phyloP scores from a whole-genome alignment of 495 filamentous ascomycete species.

The Hypoxylon cercidicola region DNA sequence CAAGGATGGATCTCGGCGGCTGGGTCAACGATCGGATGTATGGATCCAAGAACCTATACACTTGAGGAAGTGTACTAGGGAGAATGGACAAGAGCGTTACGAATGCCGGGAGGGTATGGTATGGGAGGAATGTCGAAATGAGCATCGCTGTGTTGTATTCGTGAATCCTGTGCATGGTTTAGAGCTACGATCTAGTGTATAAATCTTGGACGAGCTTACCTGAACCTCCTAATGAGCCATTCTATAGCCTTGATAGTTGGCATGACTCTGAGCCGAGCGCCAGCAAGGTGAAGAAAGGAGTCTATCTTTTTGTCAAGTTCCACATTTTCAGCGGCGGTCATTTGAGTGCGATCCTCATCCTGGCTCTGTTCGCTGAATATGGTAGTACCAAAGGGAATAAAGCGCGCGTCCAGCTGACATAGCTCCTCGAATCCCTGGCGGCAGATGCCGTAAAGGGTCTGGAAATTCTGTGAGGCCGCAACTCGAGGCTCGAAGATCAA shows the following conservation, averaged over 20 bases:
- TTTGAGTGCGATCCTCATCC: conserved; percentile 81
- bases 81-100: conserved; percentile 83
- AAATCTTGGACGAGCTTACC: conserved; percentile 61
- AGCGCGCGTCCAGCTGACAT: conserved; percentile 83
- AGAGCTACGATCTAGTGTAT: conserved; percentile 36
- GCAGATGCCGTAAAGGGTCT: conserved; percentile 87
- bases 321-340: conserved; percentile 81
- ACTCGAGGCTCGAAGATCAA: conserved; percentile 85
- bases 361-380: conserved; percentile 95
- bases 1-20: conserved; percentile 80
- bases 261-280: conserved; percentile 78
- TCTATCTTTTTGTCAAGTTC: conserved; percentile 81
- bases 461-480: conserved; percentile 86
- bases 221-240: conserved; percentile 91
- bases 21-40: conserved; percentile 79
- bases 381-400: conserved; percentile 71
- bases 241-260: conserved; percentile 91
- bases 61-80: conserved; percentile 72
- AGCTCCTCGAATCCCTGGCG: conserved; percentile 89
- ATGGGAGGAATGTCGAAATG: conserved; percentile 91
- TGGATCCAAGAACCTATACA: conserved; percentile 85
- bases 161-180: conserved; percentile 73
- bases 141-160: conserved; percentile 84
- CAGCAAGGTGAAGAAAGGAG: conserved; percentile 80
- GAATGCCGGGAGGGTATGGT: conserved; percentile 84